Evolutionary conservation across 23 red algal species (phyloP), one percentile per base, ranked within the genome.

Genomic region (Pyropia haitanensis): DNA sequence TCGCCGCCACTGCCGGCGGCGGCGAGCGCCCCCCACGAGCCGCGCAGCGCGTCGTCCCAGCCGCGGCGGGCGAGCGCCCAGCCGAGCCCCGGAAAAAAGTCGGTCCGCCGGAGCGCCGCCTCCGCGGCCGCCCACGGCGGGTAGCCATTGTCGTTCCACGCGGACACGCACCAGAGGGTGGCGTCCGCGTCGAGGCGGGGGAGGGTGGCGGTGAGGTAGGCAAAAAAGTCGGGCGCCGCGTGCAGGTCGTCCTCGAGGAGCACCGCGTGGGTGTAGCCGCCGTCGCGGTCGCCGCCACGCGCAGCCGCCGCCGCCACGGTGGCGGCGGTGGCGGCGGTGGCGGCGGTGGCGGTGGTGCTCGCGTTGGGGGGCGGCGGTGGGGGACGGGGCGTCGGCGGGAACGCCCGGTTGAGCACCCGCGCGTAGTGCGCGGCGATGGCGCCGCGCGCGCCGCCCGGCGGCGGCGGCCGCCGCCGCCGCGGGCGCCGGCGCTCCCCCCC

Each of bases 51-150:
- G 6, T 10, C 21, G 14, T 87, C 64, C 81, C 81, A 87, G 22
- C 54, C 22, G 46, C 33, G 21, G 17, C 81, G 59, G 26, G 46
- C 56, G 23, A 87, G 50, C 14, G 23, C 58, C 81, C 81, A 87
- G 22, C 81, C 81, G 20, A 87, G 53, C n/a, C 81, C 81, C 10
- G 81, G 81, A 27, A 87, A 87, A 59, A 76, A 77, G 20, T 69
- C 62, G 13, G 81, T 87, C 33, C 72, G 53, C 22, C 51, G 56
- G 9, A 71, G 62, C 15, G 55, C 56, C 13, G 66, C 51, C 16
- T 18, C 29, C 16, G 27, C 39, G 1, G 56, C 33, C 1, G 19
- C 15, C 24, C 24, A 60, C 29, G 24, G 24, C n/a, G 18, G 64
- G 49, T 51, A 63, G 22, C 68, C 69, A 61, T 87, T 87, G 52